A percentile compares a stretch with the other conserved stretches of the same genome.
Evolutionary conservation across 2,329 filamentous ascomycete species (phyloP).

Genomic region (Eutypa lata): DNA sequence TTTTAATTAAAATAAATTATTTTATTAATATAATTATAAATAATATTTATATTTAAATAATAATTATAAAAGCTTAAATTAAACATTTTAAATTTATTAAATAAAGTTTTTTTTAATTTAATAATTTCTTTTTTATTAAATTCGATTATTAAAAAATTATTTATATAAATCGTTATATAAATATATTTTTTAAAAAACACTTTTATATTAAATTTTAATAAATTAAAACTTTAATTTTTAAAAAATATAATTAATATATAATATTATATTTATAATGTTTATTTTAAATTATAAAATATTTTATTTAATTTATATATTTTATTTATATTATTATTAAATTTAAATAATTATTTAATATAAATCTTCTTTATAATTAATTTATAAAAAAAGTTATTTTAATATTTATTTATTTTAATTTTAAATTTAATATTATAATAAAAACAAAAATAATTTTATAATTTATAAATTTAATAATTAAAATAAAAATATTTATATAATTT

Average conservation of each 20-base stretch:
- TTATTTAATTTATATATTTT: conserved; percentile 3
- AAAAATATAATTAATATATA: conserved; percentile 2
- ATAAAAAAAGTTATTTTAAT: background rate
- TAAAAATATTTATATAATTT: background rate
- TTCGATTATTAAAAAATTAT: conserved; percentile 6
- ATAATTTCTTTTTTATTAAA: conserved; percentile 5
- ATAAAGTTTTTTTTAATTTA: conserved; percentile 5
- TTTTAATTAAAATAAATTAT: conserved; percentile 6
- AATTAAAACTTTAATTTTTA: background rate
- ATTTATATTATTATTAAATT: background rate
- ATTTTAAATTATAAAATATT: too few relatives aligned
- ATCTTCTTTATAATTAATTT: background rate
- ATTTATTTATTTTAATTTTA: conserved; percentile 10
- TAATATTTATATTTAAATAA: conserved; percentile 7
- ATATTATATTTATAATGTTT: background rate
- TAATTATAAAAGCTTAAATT: conserved; percentile 6
- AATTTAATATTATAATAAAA: conserved; percentile 2
- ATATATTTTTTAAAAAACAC: conserved; percentile 6
- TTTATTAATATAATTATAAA: conserved; percentile 2
- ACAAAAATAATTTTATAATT: background rate
- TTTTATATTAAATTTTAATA: conserved; percentile 6
- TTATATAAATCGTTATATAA: conserved; percentile 6
- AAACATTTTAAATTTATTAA: conserved; percentile 7
- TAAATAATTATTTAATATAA: too few relatives aligned
- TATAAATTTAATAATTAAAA: too few relatives aligned